Percentiles rank a stretch among this genome's conserved stretches.
Conservation (phyloP, 2,329 filamentous ascomycete genomes). For the Neopestalotiopsis clavispora region DNA sequence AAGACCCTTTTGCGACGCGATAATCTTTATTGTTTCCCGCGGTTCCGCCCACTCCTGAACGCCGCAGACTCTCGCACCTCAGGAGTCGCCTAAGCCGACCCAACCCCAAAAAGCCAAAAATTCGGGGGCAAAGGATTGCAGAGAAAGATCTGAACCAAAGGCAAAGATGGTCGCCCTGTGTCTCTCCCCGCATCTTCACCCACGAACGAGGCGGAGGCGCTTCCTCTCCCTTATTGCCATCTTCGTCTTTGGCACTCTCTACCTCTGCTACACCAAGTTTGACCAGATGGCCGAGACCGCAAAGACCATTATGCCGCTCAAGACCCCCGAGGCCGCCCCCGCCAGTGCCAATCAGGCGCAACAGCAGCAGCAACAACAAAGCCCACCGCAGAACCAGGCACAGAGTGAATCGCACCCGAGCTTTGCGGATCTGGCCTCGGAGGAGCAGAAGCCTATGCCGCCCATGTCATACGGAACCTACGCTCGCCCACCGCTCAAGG, state of each 20-base stretch:
- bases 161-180: conserved; percentile 14
- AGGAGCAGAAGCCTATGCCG: conserved; percentile 14
- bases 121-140: neutral
- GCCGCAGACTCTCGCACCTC: neutral
- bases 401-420: neutral
- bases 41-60: neutral
- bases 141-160: neutral
- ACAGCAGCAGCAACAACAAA: neutral
- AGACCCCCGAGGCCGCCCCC: conserved; percentile 2
- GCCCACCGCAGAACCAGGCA: neutral
- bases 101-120: neutral
- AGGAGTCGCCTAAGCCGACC: neutral
- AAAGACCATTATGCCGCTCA: conserved; percentile 10
- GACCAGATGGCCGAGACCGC: conserved; percentile 12
- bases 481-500: conserved; percentile 33
- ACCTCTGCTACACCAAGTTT: conserved; percentile 15
- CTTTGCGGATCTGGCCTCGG: conserved; percentile 8
- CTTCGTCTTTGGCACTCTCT: conserved; percentile 13
- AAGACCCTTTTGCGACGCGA: neutral
- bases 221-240: conserved; percentile 2
- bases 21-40: neutral
- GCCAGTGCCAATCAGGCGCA: neutral
- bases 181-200: conserved; percentile 15
- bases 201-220: conserved; percentile 18
- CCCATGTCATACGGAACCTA: conserved; percentile 19